phyloP scores from a whole-genome alignment of 2,329 filamentous ascomycete genomes.

The Cytospora paraplurivora region DNA sequence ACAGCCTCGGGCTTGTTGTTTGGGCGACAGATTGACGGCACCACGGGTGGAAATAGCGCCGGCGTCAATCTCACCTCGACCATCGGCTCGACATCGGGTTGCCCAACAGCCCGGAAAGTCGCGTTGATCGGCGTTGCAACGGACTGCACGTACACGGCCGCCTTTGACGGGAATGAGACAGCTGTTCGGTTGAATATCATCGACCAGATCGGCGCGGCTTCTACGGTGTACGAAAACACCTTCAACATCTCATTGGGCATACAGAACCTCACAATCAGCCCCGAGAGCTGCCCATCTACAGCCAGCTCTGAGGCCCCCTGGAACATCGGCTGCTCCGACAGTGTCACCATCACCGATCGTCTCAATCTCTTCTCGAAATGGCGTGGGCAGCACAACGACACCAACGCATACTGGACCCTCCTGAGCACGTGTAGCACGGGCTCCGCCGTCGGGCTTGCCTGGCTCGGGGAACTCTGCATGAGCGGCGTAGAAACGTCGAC shows the following conservation, averaged over 20 bases:
- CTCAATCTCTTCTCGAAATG: slow-evolving; percentile 87
- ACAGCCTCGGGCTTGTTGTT: slow-evolving; percentile 68
- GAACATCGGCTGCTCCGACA: slow-evolving; percentile 74
- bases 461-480: slow-evolving; percentile 85
- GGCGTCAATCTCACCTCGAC: slow-evolving; percentile 75
- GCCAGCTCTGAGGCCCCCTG: slow-evolving; percentile 70
- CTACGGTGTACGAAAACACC: slow-evolving; percentile 81
- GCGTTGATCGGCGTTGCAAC: slow-evolving; percentile 90
- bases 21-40: slow-evolving; percentile 72
- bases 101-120: slow-evolving; percentile 86
- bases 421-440: slow-evolving; percentile 80
- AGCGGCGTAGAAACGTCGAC: slow-evolving; percentile 55
- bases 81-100: slow-evolving; percentile 83
- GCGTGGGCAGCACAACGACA: slow-evolving; percentile 76
- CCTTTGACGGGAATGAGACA: slow-evolving; percentile 61
- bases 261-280: slow-evolving; percentile 78
- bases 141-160: slow-evolving; percentile 82
- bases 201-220: slow-evolving; percentile 80
- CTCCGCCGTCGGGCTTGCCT: slow-evolving; percentile 86
- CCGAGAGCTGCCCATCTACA: slow-evolving; percentile 71
- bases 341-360: slow-evolving; percentile 70
- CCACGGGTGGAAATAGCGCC: slow-evolving; percentile 72
- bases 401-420: slow-evolving; percentile 91
- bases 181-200: slow-evolving; percentile 77
- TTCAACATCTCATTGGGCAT: slow-evolving; percentile 96